Base-by-base conservation (phyloP, 1,284 basidiomycete species). In the Meira miltonrushii region DNA sequence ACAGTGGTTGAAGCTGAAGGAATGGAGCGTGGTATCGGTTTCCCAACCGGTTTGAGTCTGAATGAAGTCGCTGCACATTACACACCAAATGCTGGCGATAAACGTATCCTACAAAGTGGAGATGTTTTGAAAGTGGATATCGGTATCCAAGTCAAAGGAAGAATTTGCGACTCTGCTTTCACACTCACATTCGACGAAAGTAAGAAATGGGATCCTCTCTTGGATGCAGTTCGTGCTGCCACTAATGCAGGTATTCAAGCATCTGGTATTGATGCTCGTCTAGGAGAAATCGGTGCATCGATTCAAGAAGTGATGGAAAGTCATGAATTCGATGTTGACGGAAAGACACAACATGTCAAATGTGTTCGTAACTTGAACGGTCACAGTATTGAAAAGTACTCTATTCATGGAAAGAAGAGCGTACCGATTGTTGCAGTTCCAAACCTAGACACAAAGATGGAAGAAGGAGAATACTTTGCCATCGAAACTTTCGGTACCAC, bases 261-360 rank as follows among this genome's bases (percentile, higher is more conserved):
- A 13, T 89, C 94, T 7, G 95, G 95, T 2, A 97, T 99, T 71
- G 95, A 98, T 74, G 90, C 90, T 1, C 85, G 93, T 48, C 83
- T 98, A 50, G 92, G 92, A 62, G 94, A 98, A 76, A 84, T 99
- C 40, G 95, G 88, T 7, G 92, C 86, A 0, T 84, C 85, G 41
- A 93, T 98, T 61, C 94, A 99, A 79, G 95, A 99, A 79, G 93
- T 92, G 2, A 98, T 99, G 95, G 93, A 97, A 78, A 92, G 89
- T 4, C 96, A 97, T 77, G 95, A 98, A 79, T 92, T 98, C 17
- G 91, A 93, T 74, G 85, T 92, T 19, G 83, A 86, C 33, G 89
- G 91, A 40, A 92, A 93, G 78, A 84, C 87, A 40, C 73, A 87
- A 68, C 91, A 88, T 61, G 75, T 78, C 57, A 77, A 77, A 65